These are phyloP conservation scores for Styphnolobium japonicum DNA, from an alignment of 306 rosid genomes.

Conservation along the genomic window DNA sequence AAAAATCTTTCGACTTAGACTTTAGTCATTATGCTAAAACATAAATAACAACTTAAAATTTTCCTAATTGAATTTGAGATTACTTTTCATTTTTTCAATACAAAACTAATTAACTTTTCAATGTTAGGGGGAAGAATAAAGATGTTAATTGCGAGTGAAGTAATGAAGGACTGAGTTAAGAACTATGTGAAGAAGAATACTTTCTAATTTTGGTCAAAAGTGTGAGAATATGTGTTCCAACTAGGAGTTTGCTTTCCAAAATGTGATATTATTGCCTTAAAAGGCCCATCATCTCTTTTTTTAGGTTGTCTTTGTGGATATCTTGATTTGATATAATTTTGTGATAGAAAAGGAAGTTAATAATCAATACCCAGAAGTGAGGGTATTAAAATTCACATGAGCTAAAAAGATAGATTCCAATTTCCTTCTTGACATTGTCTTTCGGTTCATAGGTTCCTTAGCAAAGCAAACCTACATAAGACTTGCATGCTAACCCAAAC, in stretches of 20 bases:
- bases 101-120: not conserved
- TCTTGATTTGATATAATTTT: no score
- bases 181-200: slow-evolving; percentile 45
- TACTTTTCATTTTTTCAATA: slow-evolving; percentile 20
- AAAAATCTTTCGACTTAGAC: no score
- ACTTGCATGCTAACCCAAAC: no score
- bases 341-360: no score
- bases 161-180: slow-evolving; percentile 41
- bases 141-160: slow-evolving; percentile 69
- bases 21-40: no score
- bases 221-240: slow-evolving; percentile 45
- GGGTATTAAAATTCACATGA: no score
- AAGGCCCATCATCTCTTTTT: slow-evolving; percentile 37
- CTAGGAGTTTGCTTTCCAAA: slow-evolving; percentile 58
- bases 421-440: no score
- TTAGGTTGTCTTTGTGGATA: slow-evolving; percentile 26
- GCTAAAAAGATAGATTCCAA: no score
- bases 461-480: no score
- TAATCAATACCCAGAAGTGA: no score
- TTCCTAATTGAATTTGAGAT: slow-evolving; percentile 7
- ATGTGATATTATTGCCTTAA: slow-evolving; percentile 13
- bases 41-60: no score
- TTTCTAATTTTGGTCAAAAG: slow-evolving; percentile 52
- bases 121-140: slow-evolving; percentile 54
- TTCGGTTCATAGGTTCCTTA: no score